Conservation (phyloP, 805 yeast genomes). For the Phaffomyces thermotolerans region DNA sequence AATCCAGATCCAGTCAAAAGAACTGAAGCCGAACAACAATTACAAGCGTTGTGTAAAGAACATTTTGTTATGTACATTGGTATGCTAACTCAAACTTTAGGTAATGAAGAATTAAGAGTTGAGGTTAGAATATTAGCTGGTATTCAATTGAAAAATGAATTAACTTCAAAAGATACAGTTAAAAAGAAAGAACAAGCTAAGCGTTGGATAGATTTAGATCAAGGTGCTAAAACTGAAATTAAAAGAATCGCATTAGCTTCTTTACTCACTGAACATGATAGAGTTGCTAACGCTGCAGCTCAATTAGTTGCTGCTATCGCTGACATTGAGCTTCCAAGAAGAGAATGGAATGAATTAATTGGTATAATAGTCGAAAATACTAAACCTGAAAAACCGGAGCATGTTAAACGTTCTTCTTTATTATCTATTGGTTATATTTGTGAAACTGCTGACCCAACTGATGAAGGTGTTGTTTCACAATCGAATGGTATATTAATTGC, state of each 20-base stretch:
- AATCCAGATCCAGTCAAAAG: constrained; percentile 60
- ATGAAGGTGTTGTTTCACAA: constrained; percentile 68
- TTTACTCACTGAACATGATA: constrained; percentile 55
- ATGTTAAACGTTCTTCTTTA: constrained; percentile 80
- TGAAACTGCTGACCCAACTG: constrained; percentile 80
- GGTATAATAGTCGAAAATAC: constrained; percentile 82
- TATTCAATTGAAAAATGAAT: constrained; percentile 76
- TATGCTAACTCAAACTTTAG: constrained; percentile 63
- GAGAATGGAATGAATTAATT: constrained; percentile 85
- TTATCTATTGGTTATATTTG: constrained; percentile 93
- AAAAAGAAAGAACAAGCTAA: constrained; percentile 52
- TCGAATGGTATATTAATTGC: constrained; percentile 91
- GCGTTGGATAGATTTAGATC: constrained; percentile 67
- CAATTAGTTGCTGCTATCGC: constrained; percentile 96
- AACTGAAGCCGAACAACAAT: constrained; percentile 70
- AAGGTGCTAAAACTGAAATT: constrained; percentile 49
- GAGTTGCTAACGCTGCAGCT: constrained; percentile 85
- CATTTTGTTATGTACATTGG: constrained; percentile 72
- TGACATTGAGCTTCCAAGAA: constrained; percentile 84
- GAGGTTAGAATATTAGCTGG: constrained; percentile 94
- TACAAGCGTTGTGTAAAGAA: constrained; percentile 60
- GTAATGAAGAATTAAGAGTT: constrained; percentile 51
- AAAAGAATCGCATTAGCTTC: constrained; percentile 59
- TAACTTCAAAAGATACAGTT: constrained; percentile 71
- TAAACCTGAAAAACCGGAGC: constrained; percentile 63